A percentile compares a stretch with the other conserved stretches of the same genome.
Conservation (phyloP, 805 yeast species). For the Clavispora phyllophila region DNA sequence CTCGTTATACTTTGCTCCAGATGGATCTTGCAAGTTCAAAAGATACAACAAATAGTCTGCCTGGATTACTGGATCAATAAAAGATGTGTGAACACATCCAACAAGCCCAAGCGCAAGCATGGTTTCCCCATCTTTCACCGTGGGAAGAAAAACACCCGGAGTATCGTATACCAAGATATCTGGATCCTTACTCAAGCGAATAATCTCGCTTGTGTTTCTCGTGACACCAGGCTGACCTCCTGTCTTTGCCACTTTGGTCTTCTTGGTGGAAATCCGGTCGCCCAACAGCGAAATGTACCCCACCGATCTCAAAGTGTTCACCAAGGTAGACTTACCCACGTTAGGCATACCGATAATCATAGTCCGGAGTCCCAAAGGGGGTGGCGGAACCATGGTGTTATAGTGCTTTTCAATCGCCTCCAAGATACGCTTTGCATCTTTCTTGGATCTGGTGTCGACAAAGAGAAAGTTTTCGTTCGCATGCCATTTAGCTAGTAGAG, state of each 20-base stretch:
- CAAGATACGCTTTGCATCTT: slow-evolving; percentile 49
- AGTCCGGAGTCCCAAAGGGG: slow-evolving; percentile 77
- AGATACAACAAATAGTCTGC: slow-evolving; percentile 80
- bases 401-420: slow-evolving; percentile 44
- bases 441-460: slow-evolving; percentile 51
- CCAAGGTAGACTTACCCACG: slow-evolving; percentile 90
- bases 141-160: slow-evolving; percentile 88
- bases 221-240: slow-evolving; percentile 94
- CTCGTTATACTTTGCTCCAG: slow-evolving; percentile 40
- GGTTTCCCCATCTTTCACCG: slow-evolving; percentile 55
- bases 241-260: slow-evolving; percentile 69
- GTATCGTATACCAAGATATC: slow-evolving; percentile 76
- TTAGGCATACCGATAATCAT: slow-evolving; percentile 94
- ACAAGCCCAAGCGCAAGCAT: slow-evolving; percentile 72
- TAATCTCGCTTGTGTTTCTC: slow-evolving; percentile 67
- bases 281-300: slow-evolving; percentile 24
- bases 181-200: slow-evolving; percentile 57
- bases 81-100: slow-evolving; percentile 65
- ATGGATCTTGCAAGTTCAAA: slow-evolving; percentile 57
- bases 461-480: slow-evolving; percentile 35
- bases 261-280: slow-evolving; percentile 28
- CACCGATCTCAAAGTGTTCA: slow-evolving; percentile 61
- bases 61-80: slow-evolving; percentile 78
- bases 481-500: slow-evolving; percentile 32
- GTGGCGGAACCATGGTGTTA: slow-evolving; percentile 51